A percentile compares a stretch with the other conserved stretches of the same genome.
These are phyloP conservation scores for Pythium pyrilobum DNA, from an alignment of 352 stramenopile genomes.

Conservation along the genomic window DNA sequence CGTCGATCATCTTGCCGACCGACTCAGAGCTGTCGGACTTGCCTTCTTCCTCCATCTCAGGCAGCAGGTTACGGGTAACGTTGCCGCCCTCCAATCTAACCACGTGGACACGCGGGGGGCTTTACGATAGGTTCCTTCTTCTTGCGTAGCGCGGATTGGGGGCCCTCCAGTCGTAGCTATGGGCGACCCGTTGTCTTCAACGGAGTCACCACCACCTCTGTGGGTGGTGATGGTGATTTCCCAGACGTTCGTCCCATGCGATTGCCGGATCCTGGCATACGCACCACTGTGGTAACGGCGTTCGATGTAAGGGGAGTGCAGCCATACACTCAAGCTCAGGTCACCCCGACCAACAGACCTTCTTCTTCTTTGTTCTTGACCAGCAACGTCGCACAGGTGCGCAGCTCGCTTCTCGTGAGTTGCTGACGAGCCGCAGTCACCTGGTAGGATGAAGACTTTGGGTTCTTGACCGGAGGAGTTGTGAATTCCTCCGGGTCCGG, in stretches of 20 bases:
- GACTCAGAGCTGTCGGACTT: background rate
- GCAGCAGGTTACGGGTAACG: background rate
- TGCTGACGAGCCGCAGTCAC: background rate
- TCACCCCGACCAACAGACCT: background rate
- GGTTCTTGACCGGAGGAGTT: background rate
- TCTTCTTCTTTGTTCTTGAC: background rate
- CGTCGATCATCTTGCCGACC: background rate
- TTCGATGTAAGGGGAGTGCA: background rate
- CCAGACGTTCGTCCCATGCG: background rate
- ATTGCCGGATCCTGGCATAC: background rate
- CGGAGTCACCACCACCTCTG: too few relatives aligned
- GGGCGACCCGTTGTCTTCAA: too few relatives aligned
- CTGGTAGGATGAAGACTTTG: background rate
- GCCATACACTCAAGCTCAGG: background rate
- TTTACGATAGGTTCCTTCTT: background rate
- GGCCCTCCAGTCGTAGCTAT: too few relatives aligned
- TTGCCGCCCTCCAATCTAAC: background rate
- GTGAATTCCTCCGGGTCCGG: background rate
- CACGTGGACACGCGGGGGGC: background rate
- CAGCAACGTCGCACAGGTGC: background rate
- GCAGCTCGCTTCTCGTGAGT: background rate
- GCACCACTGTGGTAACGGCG: conserved; percentile 3
- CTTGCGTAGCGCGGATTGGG: background rate
- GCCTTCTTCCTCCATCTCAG: background rate
- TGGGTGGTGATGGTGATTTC: too few relatives aligned